Evolutionary conservation across 805 yeast species (phyloP).

Genomic region (Sungouiella thailandica): DNA sequence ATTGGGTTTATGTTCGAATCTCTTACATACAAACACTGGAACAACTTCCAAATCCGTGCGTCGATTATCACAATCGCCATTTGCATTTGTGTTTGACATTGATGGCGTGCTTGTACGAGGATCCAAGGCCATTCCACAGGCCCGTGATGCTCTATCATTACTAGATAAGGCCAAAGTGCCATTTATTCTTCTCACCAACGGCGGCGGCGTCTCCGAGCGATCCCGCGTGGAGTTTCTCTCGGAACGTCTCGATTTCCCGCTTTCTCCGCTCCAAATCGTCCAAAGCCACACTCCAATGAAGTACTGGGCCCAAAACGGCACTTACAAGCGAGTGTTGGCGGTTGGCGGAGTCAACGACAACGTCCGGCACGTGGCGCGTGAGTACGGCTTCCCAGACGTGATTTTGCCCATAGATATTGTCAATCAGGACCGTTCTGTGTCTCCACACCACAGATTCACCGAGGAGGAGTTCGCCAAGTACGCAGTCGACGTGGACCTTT

Average conservation of each 20-base stretch:
- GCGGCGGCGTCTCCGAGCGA: conserved; percentile 75
- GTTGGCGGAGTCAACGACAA: conserved; percentile 77
- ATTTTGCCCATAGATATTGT: conserved; percentile 71
- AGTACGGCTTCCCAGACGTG: conserved; percentile 75
- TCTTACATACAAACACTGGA: background rate
- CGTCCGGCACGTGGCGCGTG: conserved; percentile 66
- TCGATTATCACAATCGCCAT: conserved; percentile 5
- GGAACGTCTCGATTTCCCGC: conserved; percentile 35
- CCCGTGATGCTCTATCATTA: conserved; percentile 52
- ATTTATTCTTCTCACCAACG: conserved; percentile 81
- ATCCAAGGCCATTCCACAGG: conserved; percentile 57
- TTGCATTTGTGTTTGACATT: conserved; percentile 46
- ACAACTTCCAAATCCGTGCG: background rate
- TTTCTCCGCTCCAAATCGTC: conserved; percentile 63
- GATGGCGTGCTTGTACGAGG: conserved; percentile 89
- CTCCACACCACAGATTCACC: conserved; percentile 64
- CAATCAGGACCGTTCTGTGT: conserved; percentile 47
- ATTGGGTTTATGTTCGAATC: background rate
- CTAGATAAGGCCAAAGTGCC: conserved; percentile 58
- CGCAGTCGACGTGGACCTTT: conserved; percentile 25
- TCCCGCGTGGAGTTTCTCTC: conserved; percentile 54
- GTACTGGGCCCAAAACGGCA: conserved; percentile 43
- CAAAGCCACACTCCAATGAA: conserved; percentile 87
- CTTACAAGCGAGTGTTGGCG: conserved; percentile 60
- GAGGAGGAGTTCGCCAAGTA: conserved; percentile 40